Base-by-base conservation (phyloP, 192 early-diverging fungal species). In the Paraglomus brasilianum region DNA sequence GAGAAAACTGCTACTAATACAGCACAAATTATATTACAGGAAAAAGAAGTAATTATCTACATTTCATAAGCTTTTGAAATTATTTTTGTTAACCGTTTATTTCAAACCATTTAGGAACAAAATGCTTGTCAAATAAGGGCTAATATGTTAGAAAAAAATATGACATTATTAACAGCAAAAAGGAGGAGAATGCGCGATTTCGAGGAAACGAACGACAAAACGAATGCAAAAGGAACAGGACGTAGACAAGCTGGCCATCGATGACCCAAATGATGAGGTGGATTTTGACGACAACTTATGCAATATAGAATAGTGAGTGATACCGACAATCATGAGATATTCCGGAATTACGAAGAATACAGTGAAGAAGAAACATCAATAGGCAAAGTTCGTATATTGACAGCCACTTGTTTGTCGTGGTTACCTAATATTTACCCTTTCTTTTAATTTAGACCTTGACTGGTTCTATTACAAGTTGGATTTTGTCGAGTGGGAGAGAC, bases 121-220 rank as follows among this genome's bases (percentile, higher is more conserved):
- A 66, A 66, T 66, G 64, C 64, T 66, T 66, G 64, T 66, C 64
- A 66, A 66, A 50, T 66, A 66, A 66, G 64, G n/a, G 11, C 48
- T 38, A 50, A 17, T 66, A 38, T 19, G 64, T 66, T 66, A 39
- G 38, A 66, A 15, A 30, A 50, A 39, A 11, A 51, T 66, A 66
- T 66, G 36, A 11, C 49, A 50, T 4, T 51, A 66, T 66, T 66
- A 51, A 19, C 7, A 50, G 21, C 14, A 66, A 66, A 66, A 66
- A 66, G 64, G 42, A 4, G 14, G n/a, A 40, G 42, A 19, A 10
- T 19, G 49, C 1, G 24, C 24, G 46, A 65, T 65, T 65, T 14
- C n/a, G 64, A 51, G 10, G 64, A 66, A 66, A 47, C 15, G 15
- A 47, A 47, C 15, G 15, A 47, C 9, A 11, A 47, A 11, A 11